Conservation (phyloP, 2,329 filamentous ascomycete species). For the Polychaeton citri region DNA sequence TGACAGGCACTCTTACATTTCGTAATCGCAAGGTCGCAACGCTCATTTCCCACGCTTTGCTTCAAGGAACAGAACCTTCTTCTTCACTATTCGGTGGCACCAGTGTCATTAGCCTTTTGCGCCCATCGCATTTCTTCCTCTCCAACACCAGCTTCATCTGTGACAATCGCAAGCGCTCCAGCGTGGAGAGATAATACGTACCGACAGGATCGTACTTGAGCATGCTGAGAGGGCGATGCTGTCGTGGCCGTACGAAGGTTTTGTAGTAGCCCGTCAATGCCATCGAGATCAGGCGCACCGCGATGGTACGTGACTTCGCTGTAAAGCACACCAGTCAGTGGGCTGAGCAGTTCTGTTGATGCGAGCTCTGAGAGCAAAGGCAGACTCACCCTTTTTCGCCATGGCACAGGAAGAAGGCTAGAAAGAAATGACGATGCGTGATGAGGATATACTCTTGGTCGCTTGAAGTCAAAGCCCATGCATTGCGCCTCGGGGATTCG, state of each 20-base stretch:
- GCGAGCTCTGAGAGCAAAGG: not conserved
- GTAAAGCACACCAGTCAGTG: slow-evolving; percentile 6
- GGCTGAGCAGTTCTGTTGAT: not conserved
- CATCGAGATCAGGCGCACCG: slow-evolving; percentile 94
- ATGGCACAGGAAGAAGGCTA: slow-evolving; percentile 3
- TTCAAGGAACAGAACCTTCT: slow-evolving; percentile 92
- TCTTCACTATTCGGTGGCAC: slow-evolving; percentile 51
- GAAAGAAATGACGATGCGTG: not conserved
- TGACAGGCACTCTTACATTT: not conserved
- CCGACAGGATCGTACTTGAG: slow-evolving; percentile 96
- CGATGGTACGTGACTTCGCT: slow-evolving; percentile 86
- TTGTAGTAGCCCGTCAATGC: slow-evolving; percentile 98
- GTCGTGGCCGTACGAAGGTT: slow-evolving; percentile 71
- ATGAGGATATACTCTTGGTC: too few relatives aligned
- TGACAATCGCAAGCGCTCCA: not conserved
- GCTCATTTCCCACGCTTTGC: slow-evolving; percentile 56
- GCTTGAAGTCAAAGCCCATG: too few relatives aligned
- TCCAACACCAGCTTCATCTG: not conserved
- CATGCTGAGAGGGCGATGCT: slow-evolving; percentile 80
- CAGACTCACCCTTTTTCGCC: slow-evolving; percentile 20
- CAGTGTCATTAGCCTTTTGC: not conserved
- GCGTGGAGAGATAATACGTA: slow-evolving; percentile 34
- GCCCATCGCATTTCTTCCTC: not conserved
- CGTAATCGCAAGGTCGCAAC: not conserved
- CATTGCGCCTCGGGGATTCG: not conserved